phyloP scores from a whole-genome alignment of 1,284 basidiomycete genomes.

The Leucoagaricus sp. region DNA sequence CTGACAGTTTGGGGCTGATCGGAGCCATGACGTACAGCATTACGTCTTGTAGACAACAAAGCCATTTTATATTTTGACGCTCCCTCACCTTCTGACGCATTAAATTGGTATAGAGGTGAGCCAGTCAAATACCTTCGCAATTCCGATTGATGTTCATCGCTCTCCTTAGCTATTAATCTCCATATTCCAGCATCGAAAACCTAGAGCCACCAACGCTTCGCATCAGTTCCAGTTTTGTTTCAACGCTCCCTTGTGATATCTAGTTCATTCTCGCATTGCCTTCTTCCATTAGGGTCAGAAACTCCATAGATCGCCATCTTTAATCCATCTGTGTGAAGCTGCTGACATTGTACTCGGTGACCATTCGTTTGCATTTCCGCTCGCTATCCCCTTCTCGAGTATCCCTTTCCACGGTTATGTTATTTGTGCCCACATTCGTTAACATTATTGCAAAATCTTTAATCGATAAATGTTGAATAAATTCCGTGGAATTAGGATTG shows the following conservation, averaged over 20 bases:
- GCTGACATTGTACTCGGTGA: constrained; percentile 16
- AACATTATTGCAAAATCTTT: constrained; percentile 16
- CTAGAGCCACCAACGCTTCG: constrained; percentile 24
- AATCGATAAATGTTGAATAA: constrained; percentile 10
- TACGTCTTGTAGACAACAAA: constrained; percentile 84
- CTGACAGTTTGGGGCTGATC: constrained; percentile 6
- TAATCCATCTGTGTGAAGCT: constrained; percentile 17
- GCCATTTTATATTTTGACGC: constrained; percentile 93
- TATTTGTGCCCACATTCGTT: constrained; percentile 18
- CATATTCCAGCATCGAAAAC: constrained; percentile 49
- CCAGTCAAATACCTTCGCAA: constrained; percentile 10
- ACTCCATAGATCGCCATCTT: constrained; percentile 13
- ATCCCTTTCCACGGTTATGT: constrained; percentile 6
- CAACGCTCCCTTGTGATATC: constrained; percentile 8
- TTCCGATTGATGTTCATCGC: background rate
- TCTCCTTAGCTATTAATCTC: constrained; percentile 41
- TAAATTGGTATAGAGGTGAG: constrained; percentile 89
- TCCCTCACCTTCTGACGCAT: constrained; percentile 76
- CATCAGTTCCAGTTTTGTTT: constrained; percentile 12
- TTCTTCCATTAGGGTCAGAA: constrained; percentile 2
- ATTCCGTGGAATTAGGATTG: background rate
- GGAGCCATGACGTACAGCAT: constrained; percentile 44
- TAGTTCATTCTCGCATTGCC: constrained; percentile 1
- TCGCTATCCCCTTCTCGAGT: constrained; percentile 2
- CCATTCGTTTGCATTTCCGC: constrained; percentile 15